phyloP scores from a whole-genome alignment of 352 stramenopile species.

The Phytopythium montanum region DNA sequence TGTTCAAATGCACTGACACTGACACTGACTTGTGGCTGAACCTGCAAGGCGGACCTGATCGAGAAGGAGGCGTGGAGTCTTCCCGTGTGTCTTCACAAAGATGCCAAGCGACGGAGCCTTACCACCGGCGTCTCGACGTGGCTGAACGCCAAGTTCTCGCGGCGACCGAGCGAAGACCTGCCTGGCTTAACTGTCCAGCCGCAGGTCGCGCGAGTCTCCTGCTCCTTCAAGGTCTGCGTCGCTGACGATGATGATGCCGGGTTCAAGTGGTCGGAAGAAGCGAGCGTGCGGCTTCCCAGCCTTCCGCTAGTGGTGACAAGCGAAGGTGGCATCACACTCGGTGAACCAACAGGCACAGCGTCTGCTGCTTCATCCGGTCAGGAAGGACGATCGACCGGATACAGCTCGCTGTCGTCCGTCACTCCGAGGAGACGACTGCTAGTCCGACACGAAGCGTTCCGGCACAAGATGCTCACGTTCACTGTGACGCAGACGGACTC shows the following conservation, averaged over 20 bases:
- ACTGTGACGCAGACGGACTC: slow-evolving; percentile 45
- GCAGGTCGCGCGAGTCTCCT: slow-evolving; percentile 42
- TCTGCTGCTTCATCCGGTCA: slow-evolving; percentile 10
- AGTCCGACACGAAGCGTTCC: slow-evolving; percentile 40
- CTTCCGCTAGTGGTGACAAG: slow-evolving; percentile 28
- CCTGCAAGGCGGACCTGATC: not conserved
- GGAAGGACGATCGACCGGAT: slow-evolving; percentile 18
- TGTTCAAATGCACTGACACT: not conserved
- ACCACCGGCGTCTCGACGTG: slow-evolving; percentile 46
- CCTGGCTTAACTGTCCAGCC: slow-evolving; percentile 15
- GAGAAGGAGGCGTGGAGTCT: slow-evolving; percentile 27
- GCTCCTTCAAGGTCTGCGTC: slow-evolving; percentile 37
- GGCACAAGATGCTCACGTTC: slow-evolving; percentile 69
- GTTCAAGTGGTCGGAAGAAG: slow-evolving; percentile 50
- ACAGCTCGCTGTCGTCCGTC: slow-evolving; percentile 40
- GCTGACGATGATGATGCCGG: slow-evolving; percentile 14
- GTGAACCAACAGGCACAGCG: slow-evolving; percentile 12
- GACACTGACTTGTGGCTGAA: not conserved
- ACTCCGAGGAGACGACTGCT: slow-evolving; percentile 52
- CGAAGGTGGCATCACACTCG: slow-evolving; percentile 21
- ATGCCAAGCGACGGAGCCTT: slow-evolving; percentile 42
- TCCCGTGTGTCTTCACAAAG: slow-evolving; percentile 42
- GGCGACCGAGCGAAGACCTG: slow-evolving; percentile 32
- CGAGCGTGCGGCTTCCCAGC: slow-evolving; percentile 34
- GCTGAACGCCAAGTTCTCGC: slow-evolving; percentile 45